phyloP scores from a whole-genome alignment of 2,329 filamentous ascomycete species.

The Daldinia eschscholtzii region DNA sequence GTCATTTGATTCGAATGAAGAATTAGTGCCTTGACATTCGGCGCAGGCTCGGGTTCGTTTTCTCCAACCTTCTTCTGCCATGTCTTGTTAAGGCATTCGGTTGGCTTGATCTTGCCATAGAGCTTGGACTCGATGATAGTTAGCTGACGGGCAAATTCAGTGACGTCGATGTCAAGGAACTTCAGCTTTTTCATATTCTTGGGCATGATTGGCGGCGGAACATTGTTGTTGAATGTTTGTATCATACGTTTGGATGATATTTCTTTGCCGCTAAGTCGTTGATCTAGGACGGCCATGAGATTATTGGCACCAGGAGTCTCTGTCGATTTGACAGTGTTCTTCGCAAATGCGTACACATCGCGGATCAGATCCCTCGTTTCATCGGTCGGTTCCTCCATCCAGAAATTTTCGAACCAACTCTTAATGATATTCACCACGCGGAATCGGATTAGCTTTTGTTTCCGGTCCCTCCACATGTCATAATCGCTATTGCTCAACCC shows the following conservation, averaged over 20 bases:
- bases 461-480: conserved; percentile 89
- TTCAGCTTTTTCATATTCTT: conserved; percentile 99
- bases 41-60: conserved; percentile 84
- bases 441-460: conserved; percentile 96
- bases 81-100: conserved; percentile 97
- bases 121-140: conserved; percentile 96
- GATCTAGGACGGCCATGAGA: conserved; percentile 87
- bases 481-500: conserved; percentile 81
- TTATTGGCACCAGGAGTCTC: conserved; percentile 90
- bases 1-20: conserved; percentile 98
- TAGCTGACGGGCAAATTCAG: conserved; percentile 96
- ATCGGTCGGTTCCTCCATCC: conserved; percentile 95
- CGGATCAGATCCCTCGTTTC: conserved; percentile 87
- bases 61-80: conserved; percentile 96
- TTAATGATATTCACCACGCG: conserved; percentile 97
- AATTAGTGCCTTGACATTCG: conserved; percentile 96
- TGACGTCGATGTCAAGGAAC: conserved; percentile 95
- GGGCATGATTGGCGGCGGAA: conserved; percentile 89
- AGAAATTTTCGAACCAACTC: conserved; percentile 98
- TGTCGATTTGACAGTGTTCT: conserved; percentile 91
- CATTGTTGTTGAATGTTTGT: conserved; percentile 84
- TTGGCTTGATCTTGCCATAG: conserved; percentile 95
- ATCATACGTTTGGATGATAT: conserved; percentile 87
- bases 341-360: conserved; percentile 90
- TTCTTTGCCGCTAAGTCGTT: conserved; percentile 89